Conservation (phyloP, 768 basidiomycete species). For the Leccinum sublutescens region DNA sequence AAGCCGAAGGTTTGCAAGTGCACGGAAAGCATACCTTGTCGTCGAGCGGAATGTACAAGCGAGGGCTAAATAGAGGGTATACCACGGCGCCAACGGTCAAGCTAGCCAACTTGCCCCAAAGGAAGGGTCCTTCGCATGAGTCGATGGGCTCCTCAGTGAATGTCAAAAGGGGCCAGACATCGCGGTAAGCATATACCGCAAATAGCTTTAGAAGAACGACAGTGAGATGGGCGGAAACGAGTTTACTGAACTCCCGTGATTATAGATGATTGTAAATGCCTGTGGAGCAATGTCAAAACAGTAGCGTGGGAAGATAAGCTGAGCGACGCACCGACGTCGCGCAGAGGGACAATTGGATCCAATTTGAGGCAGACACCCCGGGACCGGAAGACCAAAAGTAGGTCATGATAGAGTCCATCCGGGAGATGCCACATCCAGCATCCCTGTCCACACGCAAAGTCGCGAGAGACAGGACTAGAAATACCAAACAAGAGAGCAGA, state of each 20-base stretch:
- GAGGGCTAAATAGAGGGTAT: conserved; percentile 2
- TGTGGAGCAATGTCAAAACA: not conserved
- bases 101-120: not conserved
- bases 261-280: not conserved
- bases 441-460: not conserved
- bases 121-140: not conserved
- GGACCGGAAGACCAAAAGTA: not conserved
- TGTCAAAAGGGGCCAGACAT: conserved; percentile 1
- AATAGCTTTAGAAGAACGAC: not conserved
- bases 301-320: not conserved
- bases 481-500: not conserved
- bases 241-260: not conserved
- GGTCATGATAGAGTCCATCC: not conserved
- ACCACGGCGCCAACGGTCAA: not conserved
- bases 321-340: not conserved
- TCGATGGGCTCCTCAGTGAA: not conserved
- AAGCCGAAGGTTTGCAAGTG: too few species aligned
- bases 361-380: not conserved
- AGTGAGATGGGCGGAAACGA: not conserved
- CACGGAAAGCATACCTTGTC: not conserved
- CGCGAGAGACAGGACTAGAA: not conserved
- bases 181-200: not conserved
- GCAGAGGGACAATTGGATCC: not conserved
- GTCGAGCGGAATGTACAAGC: not conserved
- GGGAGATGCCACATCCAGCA: not conserved